Evolutionary conservation across 768 basidiomycete species (phyloP), one percentile per base, ranked within the genome.

Genomic region (Pholiota molesta): DNA sequence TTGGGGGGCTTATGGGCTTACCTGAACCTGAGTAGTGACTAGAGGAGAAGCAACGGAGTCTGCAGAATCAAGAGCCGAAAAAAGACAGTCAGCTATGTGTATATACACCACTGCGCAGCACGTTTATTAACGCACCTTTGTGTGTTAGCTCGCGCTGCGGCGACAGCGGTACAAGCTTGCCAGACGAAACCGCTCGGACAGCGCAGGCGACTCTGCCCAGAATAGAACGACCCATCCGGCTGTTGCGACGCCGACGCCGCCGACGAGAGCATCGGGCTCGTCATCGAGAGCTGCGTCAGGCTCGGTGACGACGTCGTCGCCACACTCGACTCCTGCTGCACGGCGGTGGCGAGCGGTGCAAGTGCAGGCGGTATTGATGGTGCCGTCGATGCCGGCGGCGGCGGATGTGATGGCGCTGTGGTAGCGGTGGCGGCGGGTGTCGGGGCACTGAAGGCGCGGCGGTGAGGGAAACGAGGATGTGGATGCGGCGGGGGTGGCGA

Each of bases 221-320:
- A 90, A 70, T 88, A 89, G 63, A 88, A 85, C 26, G 91, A 90
- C 26, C 84, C 87, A 61, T 85, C 82, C 4, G 80, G 88, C 55
- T 87, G 87, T 60, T 88, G 88, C 55, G 84, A 86, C 33, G 79
- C 83, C 39, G 84, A 85, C 14, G 91, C 89, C 26, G 84, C 89
- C 6, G 89, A 92, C 17, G 92, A 93, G 56, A 93, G 68, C 79
- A 92, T 87, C 0, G 92, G 92, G 65, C 92, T 94, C 60, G 90
- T 89, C 53, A 89, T 80, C 5, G 92, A 93, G 40, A 86, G 88
- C 74, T 94, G 91, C n/a, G 92, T 94, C 58, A 94, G 77, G 71
- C 92, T 94, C 29, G 92, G 92, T 9, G 92, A 93, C 0, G 90
- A 86, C 13, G 86, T 75, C 31, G 78, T 75, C 33, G 78, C 71